A percentile compares a stretch with the other conserved stretches of the same genome.
Conservation (phyloP, 1,284 basidiomycete species). For the Malassezia globosa region DNA sequence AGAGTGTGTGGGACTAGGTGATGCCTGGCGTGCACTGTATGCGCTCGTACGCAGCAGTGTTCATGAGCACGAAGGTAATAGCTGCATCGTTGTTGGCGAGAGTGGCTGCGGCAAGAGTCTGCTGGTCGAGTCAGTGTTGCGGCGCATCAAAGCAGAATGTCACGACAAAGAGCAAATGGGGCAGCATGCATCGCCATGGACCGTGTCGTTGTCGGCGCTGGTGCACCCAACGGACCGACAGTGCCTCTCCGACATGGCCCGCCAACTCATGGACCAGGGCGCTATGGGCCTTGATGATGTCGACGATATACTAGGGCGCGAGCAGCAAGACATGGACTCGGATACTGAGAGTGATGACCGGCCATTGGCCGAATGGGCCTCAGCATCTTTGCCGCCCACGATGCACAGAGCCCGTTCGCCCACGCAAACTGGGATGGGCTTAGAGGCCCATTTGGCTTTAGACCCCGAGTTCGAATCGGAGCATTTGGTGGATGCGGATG, state of each 20-base stretch:
- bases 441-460: too few relatives aligned
- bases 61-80: conserved; percentile 32
- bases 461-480: background rate
- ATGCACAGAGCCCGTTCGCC: too few relatives aligned
- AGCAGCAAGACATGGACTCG: background rate
- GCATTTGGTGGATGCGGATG: background rate
- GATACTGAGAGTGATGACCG: conserved; percentile 15
- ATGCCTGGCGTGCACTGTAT: conserved; percentile 27
- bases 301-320: background rate
- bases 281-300: conserved; percentile 23
- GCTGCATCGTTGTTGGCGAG: conserved; percentile 34
- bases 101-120: conserved; percentile 30
- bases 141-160: conserved; percentile 3
- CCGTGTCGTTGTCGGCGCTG: conserved; percentile 27
- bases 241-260: conserved; percentile 38
- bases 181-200: background rate
- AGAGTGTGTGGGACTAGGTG: conserved; percentile 28
- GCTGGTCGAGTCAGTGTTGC: conserved; percentile 32
- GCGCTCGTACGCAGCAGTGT: conserved; percentile 25
- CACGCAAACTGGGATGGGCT: too few relatives aligned
- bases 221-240: conserved; percentile 35
- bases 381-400: background rate
- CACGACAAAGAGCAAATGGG: background rate
- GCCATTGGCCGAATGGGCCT: conserved; percentile 1
- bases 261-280: conserved; percentile 36